These are phyloP conservation scores for Colletotrichum navitas DNA, from an alignment of 2,329 filamentous ascomycete species.

Conservation along the genomic window DNA sequence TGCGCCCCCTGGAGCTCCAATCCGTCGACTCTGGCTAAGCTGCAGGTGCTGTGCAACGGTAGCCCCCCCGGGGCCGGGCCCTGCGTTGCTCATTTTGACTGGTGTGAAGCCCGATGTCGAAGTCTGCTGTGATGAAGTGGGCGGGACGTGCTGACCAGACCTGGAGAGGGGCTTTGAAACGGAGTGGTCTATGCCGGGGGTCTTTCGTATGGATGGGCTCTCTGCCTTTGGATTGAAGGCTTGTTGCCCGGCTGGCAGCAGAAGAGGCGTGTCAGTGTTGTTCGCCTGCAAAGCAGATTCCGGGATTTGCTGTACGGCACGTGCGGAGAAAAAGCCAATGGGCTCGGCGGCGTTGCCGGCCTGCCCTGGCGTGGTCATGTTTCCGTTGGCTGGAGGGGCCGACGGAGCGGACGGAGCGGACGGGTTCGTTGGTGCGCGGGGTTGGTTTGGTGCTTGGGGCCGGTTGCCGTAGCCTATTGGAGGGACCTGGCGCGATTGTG, in stretches of 20 bases:
- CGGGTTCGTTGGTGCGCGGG: slow-evolving; percentile 39
- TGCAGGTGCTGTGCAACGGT: slow-evolving; percentile 64
- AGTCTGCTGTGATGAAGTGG: slow-evolving; percentile 48
- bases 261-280: slow-evolving; percentile 56
- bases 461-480: slow-evolving; percentile 44
- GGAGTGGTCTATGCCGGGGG: slow-evolving; percentile 85
- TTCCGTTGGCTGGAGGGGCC: slow-evolving; percentile 28
- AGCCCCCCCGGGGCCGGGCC: neutral
- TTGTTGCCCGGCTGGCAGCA: slow-evolving; percentile 57
- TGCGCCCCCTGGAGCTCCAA: slow-evolving; percentile 67
- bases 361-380: slow-evolving; percentile 44
- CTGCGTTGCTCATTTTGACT: slow-evolving; percentile 30
- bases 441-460: slow-evolving; percentile 44
- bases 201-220: slow-evolving; percentile 89
- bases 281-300: slow-evolving; percentile 57
- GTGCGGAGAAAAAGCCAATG: slow-evolving; percentile 78
- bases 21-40: slow-evolving; percentile 66
- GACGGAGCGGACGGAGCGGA: slow-evolving; percentile 39
- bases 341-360: slow-evolving; percentile 53
- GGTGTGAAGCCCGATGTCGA: slow-evolving; percentile 42
- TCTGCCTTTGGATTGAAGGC: slow-evolving; percentile 81
- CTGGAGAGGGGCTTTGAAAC: slow-evolving; percentile 79
- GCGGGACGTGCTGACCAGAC: slow-evolving; percentile 65
- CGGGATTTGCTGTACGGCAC: slow-evolving; percentile 70
- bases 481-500: slow-evolving; percentile 45